Base-by-base conservation (phyloP, 192 early-diverging fungal species). In the Backusella tuberculispora region DNA sequence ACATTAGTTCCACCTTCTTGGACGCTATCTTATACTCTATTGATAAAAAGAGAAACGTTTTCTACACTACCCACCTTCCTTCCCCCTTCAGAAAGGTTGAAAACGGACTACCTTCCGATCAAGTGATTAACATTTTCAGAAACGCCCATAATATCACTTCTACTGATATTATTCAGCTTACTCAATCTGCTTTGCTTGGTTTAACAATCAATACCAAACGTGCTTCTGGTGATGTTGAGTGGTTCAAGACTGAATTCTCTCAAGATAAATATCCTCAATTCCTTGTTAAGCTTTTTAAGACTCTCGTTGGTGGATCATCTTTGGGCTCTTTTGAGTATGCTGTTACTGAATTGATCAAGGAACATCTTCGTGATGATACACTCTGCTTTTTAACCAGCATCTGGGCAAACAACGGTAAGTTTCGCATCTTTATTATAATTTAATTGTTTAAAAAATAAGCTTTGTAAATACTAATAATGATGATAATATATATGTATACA, bases 301-400 rank as follows among this genome's bases (percentile, higher is more conserved):
- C 75, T 12, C 80, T 88, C 46, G 76, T 82, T 38, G 75, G 73
- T n/a, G 77, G 83, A 13, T 24, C 81, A 24, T 60, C 56, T 43
- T 75, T 83, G 46, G 63, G 47, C 0, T 74, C 82, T 3, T 86
- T 78, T 73, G 83, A 84, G 43, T 37, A 71, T 43, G 81, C 81
- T 67, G 68, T 85, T 17, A 70, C 78, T 21, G 72, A 78, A 60
- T 66, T 88, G 15, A 81, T 88, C 46, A 69, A 73, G 40, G 17
- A 47, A 17, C 84, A 85, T 37, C 48, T 86, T 24, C 71, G 73
- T 17, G 74, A 75, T 15, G 76, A 82, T 50, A 63, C 75, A 0
- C 60, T 85, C n/a, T 73, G 81, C 29, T 88, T 88, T 45, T 74
- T 85, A 24, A 80, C 76, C 45, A 81, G 74, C 38, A 41, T 81